phyloP scores from a whole-genome alignment of 2,329 filamentous ascomycete species.

The Hymenoscyphus occultus region DNA sequence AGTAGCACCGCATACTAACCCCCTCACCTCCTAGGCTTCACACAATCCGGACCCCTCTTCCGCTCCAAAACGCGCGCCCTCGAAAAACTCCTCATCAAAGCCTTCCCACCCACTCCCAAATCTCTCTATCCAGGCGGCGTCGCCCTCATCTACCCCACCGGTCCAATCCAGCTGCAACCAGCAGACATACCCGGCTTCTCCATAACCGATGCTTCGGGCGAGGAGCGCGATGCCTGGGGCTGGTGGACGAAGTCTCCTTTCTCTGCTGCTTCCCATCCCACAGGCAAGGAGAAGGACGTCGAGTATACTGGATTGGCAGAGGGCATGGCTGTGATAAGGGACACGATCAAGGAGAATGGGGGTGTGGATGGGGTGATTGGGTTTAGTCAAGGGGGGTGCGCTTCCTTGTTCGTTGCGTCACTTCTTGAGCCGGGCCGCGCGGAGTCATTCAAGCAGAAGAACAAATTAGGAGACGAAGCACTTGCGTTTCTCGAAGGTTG shows the following conservation, averaged over 20 bases:
- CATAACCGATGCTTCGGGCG: conserved; percentile 40
- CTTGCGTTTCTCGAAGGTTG: conserved; percentile 50
- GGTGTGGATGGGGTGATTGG: conserved; percentile 77
- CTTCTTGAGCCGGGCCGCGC: conserved; percentile 59
- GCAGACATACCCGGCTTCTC: conserved; percentile 68
- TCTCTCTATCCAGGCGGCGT: conserved; percentile 46
- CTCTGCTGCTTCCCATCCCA: conserved; percentile 4
- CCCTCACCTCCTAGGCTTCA: conserved; percentile 60
- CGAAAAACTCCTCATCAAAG: conserved; percentile 74
- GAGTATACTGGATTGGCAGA: conserved; percentile 68
- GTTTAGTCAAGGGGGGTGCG: conserved; percentile 76
- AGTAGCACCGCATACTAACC: not conserved
- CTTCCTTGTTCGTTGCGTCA: conserved; percentile 69
- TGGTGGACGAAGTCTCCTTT: conserved; percentile 65
- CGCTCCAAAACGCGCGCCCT: conserved; percentile 84
- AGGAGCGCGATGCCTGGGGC: conserved; percentile 66
- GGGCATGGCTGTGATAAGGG: conserved; percentile 62
- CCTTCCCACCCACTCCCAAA: conserved; percentile 57
- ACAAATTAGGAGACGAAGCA: conserved; percentile 34
- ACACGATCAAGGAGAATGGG: conserved; percentile 58
- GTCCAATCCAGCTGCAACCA: conserved; percentile 58
- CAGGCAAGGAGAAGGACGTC: conserved; percentile 55
- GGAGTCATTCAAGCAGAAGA: conserved; percentile 45
- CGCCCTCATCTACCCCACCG: conserved; percentile 68
- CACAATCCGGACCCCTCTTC: conserved; percentile 84